A percentile compares a stretch with the other conserved stretches of the same genome.
Conservation (phyloP, 1,284 basidiomycete species). For the Ceratobasidium sp. region DNA sequence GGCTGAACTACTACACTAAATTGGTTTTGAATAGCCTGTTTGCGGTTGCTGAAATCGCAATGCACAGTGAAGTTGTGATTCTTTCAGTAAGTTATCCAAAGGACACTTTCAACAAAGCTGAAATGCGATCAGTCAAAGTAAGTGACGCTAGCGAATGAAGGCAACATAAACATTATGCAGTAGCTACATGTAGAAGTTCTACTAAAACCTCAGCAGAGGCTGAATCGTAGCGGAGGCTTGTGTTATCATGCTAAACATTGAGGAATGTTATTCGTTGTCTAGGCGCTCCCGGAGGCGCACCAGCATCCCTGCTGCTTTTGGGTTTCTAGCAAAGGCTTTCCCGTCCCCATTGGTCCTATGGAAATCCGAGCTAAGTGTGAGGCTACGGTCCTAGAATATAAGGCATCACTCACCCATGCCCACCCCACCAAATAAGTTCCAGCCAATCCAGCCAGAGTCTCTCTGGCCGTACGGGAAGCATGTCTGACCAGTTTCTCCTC, state of each 20-base stretch:
- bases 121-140: too few relatives aligned
- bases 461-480: slow-evolving; percentile 65
- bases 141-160: neutral
- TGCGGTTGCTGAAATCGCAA: neutral
- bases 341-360: slow-evolving; percentile 70
- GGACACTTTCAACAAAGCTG: neutral
- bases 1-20: neutral
- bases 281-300: slow-evolving; percentile 56
- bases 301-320: slow-evolving; percentile 70
- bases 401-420: slow-evolving; percentile 63
- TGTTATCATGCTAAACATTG: neutral
- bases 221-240: neutral
- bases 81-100: too few relatives aligned
- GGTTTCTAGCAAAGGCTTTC: slow-evolving; percentile 69
- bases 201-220: neutral
- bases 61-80: too few relatives aligned
- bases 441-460: slow-evolving; percentile 59
- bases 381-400: slow-evolving; percentile 10
- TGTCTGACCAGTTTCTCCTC: slow-evolving; percentile 73
- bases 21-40: too few relatives aligned
- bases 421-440: slow-evolving; percentile 65
- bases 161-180: neutral
- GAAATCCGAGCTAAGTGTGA: neutral
- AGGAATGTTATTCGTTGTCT: neutral
- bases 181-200: neutral